Percentiles rank a stretch among this genome's conserved stretches.
phyloP scores from a whole-genome alignment of 805 yeast species.

The Grigorovia humatica region DNA sequence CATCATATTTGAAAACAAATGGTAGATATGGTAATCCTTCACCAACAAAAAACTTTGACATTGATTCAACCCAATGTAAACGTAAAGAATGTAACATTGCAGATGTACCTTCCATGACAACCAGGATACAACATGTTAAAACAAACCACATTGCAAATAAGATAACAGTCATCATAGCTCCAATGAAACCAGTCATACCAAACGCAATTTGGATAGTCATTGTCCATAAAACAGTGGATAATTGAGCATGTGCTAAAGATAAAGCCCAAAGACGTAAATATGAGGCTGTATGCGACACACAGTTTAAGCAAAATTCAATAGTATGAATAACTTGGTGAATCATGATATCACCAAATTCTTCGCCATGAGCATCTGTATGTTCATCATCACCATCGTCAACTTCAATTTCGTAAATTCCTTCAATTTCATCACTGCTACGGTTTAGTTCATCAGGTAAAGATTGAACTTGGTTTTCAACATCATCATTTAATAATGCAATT shows the following conservation, averaged over 20 bases:
- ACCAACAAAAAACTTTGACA: constrained; percentile 73
- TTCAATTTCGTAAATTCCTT: constrained; percentile 30
- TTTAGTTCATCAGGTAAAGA: constrained; percentile 7
- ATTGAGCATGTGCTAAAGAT: constrained; percentile 71
- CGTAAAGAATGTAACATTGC: constrained; percentile 73
- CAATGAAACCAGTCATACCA: constrained; percentile 42
- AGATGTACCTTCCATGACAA: constrained; percentile 76
- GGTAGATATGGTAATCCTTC: constrained; percentile 64
- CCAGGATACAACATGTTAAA: constrained; percentile 57
- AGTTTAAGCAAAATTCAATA: constrained; percentile 68
- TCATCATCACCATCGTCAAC: constrained; percentile 31
- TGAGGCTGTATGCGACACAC: constrained; percentile 74
- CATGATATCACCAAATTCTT: constrained; percentile 55
- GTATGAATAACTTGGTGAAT: constrained; percentile 76
- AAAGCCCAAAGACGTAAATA: constrained; percentile 71
- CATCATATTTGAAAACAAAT: constrained; percentile 35
- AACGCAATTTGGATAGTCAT: constrained; percentile 64
- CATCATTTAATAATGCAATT: constrained; percentile 16
- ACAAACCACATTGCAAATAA: constrained; percentile 70
- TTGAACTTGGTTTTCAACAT: constrained; percentile 1
- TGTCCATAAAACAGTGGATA: constrained; percentile 63
- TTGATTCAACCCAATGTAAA: constrained; percentile 74
- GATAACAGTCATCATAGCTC: constrained; percentile 47
- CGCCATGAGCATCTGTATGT: constrained; percentile 34
- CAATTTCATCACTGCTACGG: constrained; percentile 21